Conservation (phyloP, 1,139 yeast species). For the Kodamaea sp. region DNA sequence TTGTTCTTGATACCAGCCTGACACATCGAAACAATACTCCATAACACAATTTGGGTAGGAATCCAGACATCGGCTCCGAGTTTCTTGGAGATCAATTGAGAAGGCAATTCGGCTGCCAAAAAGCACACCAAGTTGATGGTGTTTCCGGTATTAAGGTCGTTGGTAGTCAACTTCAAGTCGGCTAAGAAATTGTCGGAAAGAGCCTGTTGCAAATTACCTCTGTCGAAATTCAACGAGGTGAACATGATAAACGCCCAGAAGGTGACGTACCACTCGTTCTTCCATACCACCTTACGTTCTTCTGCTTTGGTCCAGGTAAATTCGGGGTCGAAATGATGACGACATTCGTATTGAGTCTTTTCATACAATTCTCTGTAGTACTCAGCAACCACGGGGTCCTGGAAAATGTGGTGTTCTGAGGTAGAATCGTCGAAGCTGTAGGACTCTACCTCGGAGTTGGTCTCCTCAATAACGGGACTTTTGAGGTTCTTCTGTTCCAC, state of each 20-base stretch:
- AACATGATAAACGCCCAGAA: constrained; percentile 34
- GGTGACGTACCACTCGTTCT: constrained; percentile 32
- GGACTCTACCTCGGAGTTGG: constrained; percentile 2
- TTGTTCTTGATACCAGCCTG: constrained; percentile 23
- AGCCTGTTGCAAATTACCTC: constrained; percentile 32
- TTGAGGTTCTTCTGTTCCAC: too few species aligned
- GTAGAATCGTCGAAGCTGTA: constrained; percentile 3
- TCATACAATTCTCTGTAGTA: constrained; percentile 33
- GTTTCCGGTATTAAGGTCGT: constrained; percentile 32
- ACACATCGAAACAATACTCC: constrained; percentile 27
- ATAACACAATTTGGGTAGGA: constrained; percentile 29
- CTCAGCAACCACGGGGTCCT: constrained; percentile 31
- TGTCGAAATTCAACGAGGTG: constrained; percentile 33
- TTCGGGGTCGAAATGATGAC: constrained; percentile 34
- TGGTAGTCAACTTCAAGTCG: constrained; percentile 29
- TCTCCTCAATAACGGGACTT: neutral
- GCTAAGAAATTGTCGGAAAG: constrained; percentile 29
- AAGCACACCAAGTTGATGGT: constrained; percentile 36
- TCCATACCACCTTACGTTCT: constrained; percentile 29
- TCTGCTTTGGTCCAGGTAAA: constrained; percentile 38
- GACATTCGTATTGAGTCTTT: constrained; percentile 33
- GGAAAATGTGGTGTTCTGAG: constrained; percentile 22
- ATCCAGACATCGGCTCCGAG: constrained; percentile 38
- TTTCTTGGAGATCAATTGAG: constrained; percentile 33
- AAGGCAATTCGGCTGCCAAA: constrained; percentile 34